Conservation (phyloP, 2,329 filamentous ascomycete genomes). For the Ophiostoma sp. region DNA sequence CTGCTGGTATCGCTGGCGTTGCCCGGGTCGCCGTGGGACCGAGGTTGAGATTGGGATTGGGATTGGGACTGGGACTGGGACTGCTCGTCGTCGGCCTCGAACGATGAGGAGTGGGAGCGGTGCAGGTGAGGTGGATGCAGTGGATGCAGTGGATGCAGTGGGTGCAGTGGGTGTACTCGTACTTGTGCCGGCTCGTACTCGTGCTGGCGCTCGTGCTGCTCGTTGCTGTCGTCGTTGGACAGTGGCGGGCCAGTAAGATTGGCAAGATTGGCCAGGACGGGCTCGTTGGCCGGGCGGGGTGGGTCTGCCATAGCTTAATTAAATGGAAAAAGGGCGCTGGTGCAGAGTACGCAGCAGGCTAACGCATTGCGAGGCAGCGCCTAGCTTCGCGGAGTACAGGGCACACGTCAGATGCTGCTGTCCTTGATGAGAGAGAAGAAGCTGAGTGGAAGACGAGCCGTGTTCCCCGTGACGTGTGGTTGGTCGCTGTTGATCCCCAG, state of each 20-base stretch:
- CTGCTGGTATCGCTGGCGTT: conserved; percentile 4
- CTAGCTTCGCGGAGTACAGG: no score
- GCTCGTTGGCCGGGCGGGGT: not conserved
- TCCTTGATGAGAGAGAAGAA: no score
- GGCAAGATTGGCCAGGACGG: not conserved
- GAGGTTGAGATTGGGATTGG: not conserved
- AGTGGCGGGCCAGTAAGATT: not conserved
- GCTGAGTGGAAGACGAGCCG: conserved; percentile 1
- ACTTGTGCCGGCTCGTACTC: not conserved
- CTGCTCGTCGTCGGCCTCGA: conserved; percentile 12
- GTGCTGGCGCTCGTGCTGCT: not conserved
- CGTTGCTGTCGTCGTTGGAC: not conserved
- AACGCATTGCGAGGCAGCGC: not conserved
- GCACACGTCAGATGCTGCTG: no score
- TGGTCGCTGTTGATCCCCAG: not conserved
- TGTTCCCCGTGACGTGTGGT: conserved; percentile 10
- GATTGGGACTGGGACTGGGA: not conserved
- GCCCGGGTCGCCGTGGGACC: not conserved
- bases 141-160: not conserved
- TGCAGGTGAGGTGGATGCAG: not conserved
- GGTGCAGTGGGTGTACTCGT: not conserved
- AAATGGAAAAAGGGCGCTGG: not conserved
- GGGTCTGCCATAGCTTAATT: conserved; percentile 11
- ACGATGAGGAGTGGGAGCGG: not conserved
- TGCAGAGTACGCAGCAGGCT: not conserved